Percentiles rank a stretch among this genome's conserved stretches.
Conservation (phyloP, 768 basidiomycete genomes). For the Lepiota venenata region DNA sequence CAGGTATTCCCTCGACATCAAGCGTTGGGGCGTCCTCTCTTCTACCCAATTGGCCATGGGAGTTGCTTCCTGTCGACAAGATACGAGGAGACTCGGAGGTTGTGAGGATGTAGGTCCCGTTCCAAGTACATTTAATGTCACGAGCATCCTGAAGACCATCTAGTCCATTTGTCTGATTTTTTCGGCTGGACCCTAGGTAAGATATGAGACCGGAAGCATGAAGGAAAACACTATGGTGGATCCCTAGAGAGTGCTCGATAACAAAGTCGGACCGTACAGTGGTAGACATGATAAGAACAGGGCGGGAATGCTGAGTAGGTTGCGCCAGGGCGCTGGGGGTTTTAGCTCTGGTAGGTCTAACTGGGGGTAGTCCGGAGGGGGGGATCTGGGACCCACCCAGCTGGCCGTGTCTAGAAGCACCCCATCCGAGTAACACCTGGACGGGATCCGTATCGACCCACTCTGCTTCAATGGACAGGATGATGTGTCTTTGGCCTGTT, state of each 20-base stretch:
- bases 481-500: slow-evolving; percentile 72
- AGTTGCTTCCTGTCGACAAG: slow-evolving; percentile 50
- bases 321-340: neutral
- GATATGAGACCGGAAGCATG: slow-evolving; percentile 51
- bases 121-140: slow-evolving; percentile 70
- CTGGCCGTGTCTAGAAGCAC: slow-evolving; percentile 81
- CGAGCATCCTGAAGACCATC: slow-evolving; percentile 20
- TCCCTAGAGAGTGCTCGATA: slow-evolving; percentile 34
- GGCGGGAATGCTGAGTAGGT: slow-evolving; percentile 1
- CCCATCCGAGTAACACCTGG: slow-evolving; percentile 69
- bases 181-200: slow-evolving; percentile 68
- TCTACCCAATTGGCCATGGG: slow-evolving; percentile 68
- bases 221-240: slow-evolving; percentile 46
- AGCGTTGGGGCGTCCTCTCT: neutral
- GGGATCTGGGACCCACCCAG: slow-evolving; percentile 40
- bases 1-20: slow-evolving; percentile 11
- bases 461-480: slow-evolving; percentile 39
- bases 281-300: slow-evolving; percentile 28
- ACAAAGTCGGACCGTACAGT: slow-evolving; percentile 26
- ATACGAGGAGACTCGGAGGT: slow-evolving; percentile 18
- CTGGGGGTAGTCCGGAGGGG: slow-evolving; percentile 2
- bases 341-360: neutral
- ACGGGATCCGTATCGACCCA: slow-evolving; percentile 17
- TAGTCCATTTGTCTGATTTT: slow-evolving; percentile 56
- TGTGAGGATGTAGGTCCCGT: slow-evolving; percentile 55